Evolutionary conservation across 108 stramenopile genomes (phyloP).

Genomic region (Fragilaria radians): DNA sequence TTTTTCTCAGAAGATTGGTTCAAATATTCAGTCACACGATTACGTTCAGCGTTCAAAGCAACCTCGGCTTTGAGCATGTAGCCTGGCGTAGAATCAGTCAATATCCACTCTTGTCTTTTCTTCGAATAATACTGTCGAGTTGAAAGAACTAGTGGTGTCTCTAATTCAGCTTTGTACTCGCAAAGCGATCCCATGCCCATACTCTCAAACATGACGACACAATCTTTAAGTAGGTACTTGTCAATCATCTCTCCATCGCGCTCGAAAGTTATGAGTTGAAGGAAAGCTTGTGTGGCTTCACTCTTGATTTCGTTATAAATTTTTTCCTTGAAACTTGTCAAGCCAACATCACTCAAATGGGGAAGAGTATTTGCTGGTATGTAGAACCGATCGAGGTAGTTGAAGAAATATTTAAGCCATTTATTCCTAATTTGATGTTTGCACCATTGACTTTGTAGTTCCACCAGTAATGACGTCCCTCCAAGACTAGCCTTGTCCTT

Average conservation of each 20-base stretch:
- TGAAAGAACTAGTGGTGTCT: constrained; percentile 78
- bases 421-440: constrained; percentile 99
- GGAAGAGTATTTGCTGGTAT: constrained; percentile 93
- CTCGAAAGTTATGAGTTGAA: constrained; percentile 91
- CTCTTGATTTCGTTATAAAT: constrained; percentile 93
- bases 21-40: constrained; percentile 90
- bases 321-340: constrained; percentile 84
- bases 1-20: constrained; percentile 86
- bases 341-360: constrained; percentile 82
- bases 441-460: constrained; percentile 90
- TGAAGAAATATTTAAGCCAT: constrained; percentile 99
- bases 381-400: constrained; percentile 97
- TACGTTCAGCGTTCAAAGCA: constrained; percentile 81
- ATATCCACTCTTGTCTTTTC: constrained; percentile 96
- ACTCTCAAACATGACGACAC: constrained; percentile 94
- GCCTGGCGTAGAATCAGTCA: constrained; percentile 88
- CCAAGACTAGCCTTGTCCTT: constrained; percentile 76
- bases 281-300: constrained; percentile 83
- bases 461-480: constrained; percentile 81
- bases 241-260: constrained; percentile 94
- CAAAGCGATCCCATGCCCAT: constrained; percentile 95
- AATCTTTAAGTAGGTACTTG: constrained; percentile 85
- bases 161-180: constrained; percentile 89
- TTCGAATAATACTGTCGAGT: constrained; percentile 91
- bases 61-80: constrained; percentile 97